Base-by-base conservation (phyloP, 2,329 filamentous ascomycete species). In the Botrytis squamosa region DNA sequence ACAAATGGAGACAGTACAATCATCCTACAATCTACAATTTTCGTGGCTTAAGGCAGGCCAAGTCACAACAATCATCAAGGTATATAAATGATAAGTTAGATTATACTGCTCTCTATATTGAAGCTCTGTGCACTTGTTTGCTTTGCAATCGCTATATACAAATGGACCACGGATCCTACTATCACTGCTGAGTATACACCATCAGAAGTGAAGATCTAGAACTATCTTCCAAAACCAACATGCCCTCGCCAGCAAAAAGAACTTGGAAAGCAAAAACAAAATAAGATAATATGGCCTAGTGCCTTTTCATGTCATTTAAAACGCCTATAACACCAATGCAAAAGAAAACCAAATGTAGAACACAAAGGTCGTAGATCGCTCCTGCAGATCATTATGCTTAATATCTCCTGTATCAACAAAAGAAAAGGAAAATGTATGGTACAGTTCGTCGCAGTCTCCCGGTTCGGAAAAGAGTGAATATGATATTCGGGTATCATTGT, bases 331-430 rank as follows among this genome's bases (percentile, higher is more conserved):
- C 80, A 76, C 80, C 80, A 64, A 74, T 78, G 77, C 78, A 76
- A 74, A 67, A 78, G 71, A 75, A 44, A 69, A 75, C 73, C 68
- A 75, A 75, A 79, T 77, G 77, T 75, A 76, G 66, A 73, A 74
- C 72, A 76, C 75, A 76, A 73, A 71, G 46, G 75, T 83, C 83
- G 79, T 85, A 85, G 83, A 86, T 86, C 81, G 82, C 84, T 84
- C 83, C 83, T 85, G 85, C 84, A 85, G 80, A 86, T 86, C 84
- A 80, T 86, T 82, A 84, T 80, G 79, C 80, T 81, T 80, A 75
- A 80, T 77, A 81, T 79, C 79, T 79, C 78, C 79, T 79, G 79
- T 80, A 79, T 79, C 80, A 78, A 80, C 74, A 81, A 83, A 79
- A 80, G 77, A 80, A 75, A 74, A 63, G 38, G 81, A 80, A 80